Base-by-base conservation (phyloP, 2,329 filamentous ascomycete genomes). In the Colletotrichum truncatum region DNA sequence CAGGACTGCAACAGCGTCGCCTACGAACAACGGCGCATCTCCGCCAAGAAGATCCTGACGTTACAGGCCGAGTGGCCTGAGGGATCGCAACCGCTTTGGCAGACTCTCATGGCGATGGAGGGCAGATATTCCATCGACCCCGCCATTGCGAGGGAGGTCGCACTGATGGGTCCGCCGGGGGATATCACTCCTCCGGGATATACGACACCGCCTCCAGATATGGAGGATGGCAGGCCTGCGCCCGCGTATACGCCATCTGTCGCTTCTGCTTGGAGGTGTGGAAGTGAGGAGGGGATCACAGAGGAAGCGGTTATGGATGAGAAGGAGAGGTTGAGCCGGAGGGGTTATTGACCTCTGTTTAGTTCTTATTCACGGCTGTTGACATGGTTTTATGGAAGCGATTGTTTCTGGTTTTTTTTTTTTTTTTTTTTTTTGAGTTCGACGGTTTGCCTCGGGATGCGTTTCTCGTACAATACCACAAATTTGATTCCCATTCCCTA, bases 1-100 rank as follows among this genome's bases (percentile, higher is more conserved):
- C 87, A 85, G 0, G 93, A 94, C 69, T 93, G 93, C 72, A 96
- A 96, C 72, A 89, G 91, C 66, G 84, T 86, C 9, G 95, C 95
- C 70, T 96, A 94, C 73, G 87, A 88, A 14, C 84, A 93, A 67
- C 72, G 73, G 11, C 72, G 73, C n/a, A 80, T 81, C 46, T 71
- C 75, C 0, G 75, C 78, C 6, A 69, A 73, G 55, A 74, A 69
- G 59, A 81, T 82, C 43, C 64, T 82, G 2, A 67, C 67, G 28
- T 76, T 73, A 4, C 73, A 81, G 8, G 75, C 79, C 3, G 75
- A 79, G 48, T 82, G 79, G 79, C 80, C 80, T 1, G 71, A 75
- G 41, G 75, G 74, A 4, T 78, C 73, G 8, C 74, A 75, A 57
- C 75, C 78, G 39, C 71, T 82, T 2, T 74, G 76, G 12, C 79